Evolutionary conservation across 305 asterid genomes (phyloP), one percentile per base, ranked within the genome.

Genomic region (Coffea humblotiana): DNA sequence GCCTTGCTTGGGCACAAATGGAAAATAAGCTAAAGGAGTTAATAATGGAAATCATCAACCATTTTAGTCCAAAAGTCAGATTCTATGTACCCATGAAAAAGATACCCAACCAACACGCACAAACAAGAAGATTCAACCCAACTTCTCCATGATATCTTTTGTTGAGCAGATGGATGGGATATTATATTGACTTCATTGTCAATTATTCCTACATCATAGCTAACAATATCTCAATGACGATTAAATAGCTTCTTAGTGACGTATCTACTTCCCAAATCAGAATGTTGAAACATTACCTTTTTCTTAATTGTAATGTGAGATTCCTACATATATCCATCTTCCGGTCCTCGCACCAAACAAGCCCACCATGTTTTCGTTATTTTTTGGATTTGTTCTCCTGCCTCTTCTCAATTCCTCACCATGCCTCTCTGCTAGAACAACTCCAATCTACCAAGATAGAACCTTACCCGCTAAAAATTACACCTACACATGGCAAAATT

Each of bases 401-500:
- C 71, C 69, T 47, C 77, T 84, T 21, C 74, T 91, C 82, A 43
- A 82, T 82, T 74, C 72, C 48, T 72, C 84, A n/a, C 80, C 84
- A 12, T 82, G 78, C 35, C 68, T 81, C 61, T 83, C 84, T 29
- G 86, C 94, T 11, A 86, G 87, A 88, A 72, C 84, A 54, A 74
- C 86, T 35, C 85, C 89, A 51, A 66, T 77, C 75, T 61, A 72
- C 71, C 70, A 82, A 10, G 9, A 61, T 75, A 58, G 80, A 47
- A 82, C 79, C 19, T 49, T 35, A 8, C 52, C 64, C 25, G n/a
- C 23, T 4, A 69, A 78, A 25, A 65, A 16, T 47, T 80, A 66
- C 37, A 68, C 56, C 67, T 61, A 83, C 76, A 76, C 77, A 25
- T 90, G 93, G 94, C 87, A 84, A 37, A 89, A 88, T 12, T 90